Conservation (phyloP, 306 rosid genomes). For the Corylus heterophylla region DNA sequence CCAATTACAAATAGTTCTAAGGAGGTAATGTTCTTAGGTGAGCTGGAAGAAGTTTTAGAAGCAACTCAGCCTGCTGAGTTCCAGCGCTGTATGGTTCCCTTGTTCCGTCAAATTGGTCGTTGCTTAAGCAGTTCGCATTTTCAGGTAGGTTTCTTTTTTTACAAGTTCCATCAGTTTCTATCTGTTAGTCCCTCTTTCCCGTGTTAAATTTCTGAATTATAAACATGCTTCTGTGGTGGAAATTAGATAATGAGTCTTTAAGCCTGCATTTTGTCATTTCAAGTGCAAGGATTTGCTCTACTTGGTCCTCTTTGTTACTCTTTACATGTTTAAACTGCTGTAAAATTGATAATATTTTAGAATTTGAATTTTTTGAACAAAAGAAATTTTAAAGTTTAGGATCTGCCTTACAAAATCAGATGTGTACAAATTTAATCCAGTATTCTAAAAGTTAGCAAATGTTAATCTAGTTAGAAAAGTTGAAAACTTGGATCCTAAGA, state of each 20-base stretch:
- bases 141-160: constrained; percentile 65
- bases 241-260: neutral
- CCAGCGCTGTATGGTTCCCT: constrained; percentile 84
- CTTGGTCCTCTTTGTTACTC: neutral
- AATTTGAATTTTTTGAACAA: neutral
- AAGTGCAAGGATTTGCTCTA: neutral
- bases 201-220: constrained; percentile 10
- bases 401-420: neutral
- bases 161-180: constrained; percentile 22
- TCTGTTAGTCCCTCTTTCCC: constrained; percentile 14
- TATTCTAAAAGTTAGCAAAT: neutral
- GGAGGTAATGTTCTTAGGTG: constrained; percentile 98
- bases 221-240: neutral
- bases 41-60: constrained; percentile 95
- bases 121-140: constrained; percentile 96
- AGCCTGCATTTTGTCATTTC: constrained; percentile 1
- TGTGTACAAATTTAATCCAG: neutral
- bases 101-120: constrained; percentile 78
- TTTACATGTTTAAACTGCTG: neutral
- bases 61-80: constrained; percentile 94
- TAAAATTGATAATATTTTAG: neutral
- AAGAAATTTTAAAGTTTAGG: neutral
- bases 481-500: too few relatives aligned
- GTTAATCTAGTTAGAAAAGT: neutral
- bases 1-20: constrained; percentile 94